Evolutionary conservation across 2,329 filamentous ascomycete species (phyloP), one percentile per base, ranked within the genome.

Genomic region (Exophiala lecanii-corni): DNA sequence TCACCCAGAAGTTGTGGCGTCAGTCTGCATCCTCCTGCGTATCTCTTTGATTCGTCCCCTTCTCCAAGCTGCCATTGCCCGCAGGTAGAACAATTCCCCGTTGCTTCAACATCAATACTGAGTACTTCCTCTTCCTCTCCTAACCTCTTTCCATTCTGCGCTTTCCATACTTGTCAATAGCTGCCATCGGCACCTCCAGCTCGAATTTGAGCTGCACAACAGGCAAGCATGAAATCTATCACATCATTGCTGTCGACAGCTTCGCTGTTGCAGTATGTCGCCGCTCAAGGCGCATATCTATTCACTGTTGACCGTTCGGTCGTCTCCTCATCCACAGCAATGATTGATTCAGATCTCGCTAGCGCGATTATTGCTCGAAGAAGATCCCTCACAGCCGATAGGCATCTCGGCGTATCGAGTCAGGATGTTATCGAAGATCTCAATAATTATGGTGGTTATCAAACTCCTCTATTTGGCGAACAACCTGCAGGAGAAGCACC

Each of bases 401-500:
- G 70, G 66, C 42, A 55, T 20, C 53, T 67, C 23, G 58, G 61
- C 18, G 53, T 51, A 30, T 58, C 62, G 36, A 66, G 73, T 44
- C 70, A 76, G 31, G 64, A 65, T 26, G 72, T 75, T 6, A 62
- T 86, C 28, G 65, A 69, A 36, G 65, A 77, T 53, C 67, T 88
- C 57, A 78, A 79, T 57, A 66, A 66, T 37, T 84, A 79, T 60
- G 81, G 79, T 49, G 77, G 74, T 49, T 58, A 65, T 20, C 62
- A 73, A 5, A 54, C 65, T 41, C 60, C 69, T 15, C 64, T 86
- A 23, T 80, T 86, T 54, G 63, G 62, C 33, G 62, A 58, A 18
- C 35, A 45, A 17, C 30, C 39, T 18, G 40, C 41, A 13, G 38
- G 42, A 20, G 53, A 59, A 7, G 34, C 44, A 5, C 50, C 57